Evolutionary conservation across 1,139 yeast species (phyloP), one percentile per base, ranked within the genome.

Genomic region (Blastobotrys persicus): DNA sequence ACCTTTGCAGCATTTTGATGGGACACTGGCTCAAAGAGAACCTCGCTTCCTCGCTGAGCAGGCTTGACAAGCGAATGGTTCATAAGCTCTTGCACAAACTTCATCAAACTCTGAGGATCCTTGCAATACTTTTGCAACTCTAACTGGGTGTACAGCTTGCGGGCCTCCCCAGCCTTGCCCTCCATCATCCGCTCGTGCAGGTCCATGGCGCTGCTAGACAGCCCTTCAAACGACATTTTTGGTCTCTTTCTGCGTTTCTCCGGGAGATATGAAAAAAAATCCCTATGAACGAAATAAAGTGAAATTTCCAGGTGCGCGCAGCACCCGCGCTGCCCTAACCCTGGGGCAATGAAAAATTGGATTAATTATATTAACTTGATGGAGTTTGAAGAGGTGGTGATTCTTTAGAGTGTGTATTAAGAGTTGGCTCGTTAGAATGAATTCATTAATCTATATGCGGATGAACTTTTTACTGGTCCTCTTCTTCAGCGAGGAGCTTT

Each of bases 21-120:
- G 1, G 65, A 50, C 0, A 68, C 84, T 0, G 92, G 88, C 64
- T 85, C 88, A 68, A 89, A 91, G 63, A 77, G 77, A 52, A 85
- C 73, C 55, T 75, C 85, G 53, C 77, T 83, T 51, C 81, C 88
- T 57, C 76, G 81, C 61, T 79, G 78, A 42, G 81, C 75, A 49
- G 87, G 72, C 64, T 88, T 88, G 46, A 91, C 75, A 52, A 88
- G 72, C 55, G 85, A 86, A 55, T 58, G 57, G 52, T 65, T 58
- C 45, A 63, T 50, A 31, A 64, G 60, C 50, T 56, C 64, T 49
- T 63, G 66, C 19, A 40, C 31, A 13, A 12, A n/a, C 9, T 11
- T 14, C 55, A 61, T 55, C 12, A 62, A 56, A 40, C 51, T 59
- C 31, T 48, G 46, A 16, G 46, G 31, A 41, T 50, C 55, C 17